These are phyloP conservation scores for Mallotus japonicus DNA, from an alignment of 441 rosid species.

Conservation along the genomic window DNA sequence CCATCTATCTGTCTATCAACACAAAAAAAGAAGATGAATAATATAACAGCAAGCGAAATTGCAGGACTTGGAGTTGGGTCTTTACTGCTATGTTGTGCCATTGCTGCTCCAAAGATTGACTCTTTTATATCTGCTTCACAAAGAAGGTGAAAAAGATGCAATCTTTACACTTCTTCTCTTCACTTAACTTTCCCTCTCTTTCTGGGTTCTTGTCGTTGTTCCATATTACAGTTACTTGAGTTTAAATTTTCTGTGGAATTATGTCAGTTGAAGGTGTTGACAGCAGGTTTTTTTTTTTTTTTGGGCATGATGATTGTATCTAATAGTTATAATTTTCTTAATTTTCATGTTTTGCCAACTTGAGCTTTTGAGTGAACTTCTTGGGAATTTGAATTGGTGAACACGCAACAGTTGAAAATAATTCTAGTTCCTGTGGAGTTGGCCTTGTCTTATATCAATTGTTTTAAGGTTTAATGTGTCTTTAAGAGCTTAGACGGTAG, in stretches of 20 bases:
- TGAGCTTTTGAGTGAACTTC: too few relatives aligned
- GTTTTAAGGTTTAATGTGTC: too few relatives aligned
- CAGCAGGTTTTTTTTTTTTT: not conserved
- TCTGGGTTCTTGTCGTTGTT: not conserved
- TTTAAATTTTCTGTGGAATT: not conserved
- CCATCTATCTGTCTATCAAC: too few relatives aligned
- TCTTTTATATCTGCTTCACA: conserved; percentile 79
- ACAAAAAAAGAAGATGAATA: conserved; percentile 40
- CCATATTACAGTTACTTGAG: not conserved
- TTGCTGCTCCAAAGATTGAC: conserved; percentile 75
- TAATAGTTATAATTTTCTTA: too few relatives aligned
- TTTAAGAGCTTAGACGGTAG: too few relatives aligned
- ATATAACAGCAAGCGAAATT: conserved; percentile 71
- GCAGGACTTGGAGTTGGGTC: conserved; percentile 40
- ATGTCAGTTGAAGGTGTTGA: not conserved
- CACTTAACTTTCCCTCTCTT: not conserved
- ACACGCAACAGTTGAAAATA: too few relatives aligned
- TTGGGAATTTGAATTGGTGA: not conserved
- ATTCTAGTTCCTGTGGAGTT: too few relatives aligned
- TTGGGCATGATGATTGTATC: not conserved
- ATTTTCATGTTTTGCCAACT: too few relatives aligned
- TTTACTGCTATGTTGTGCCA: conserved; percentile 49
- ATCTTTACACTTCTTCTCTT: not conserved
- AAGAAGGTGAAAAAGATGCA: conserved; percentile 43
- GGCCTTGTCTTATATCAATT: too few relatives aligned